Evolutionary conservation across 176 grass and related monocot genomes (phyloP).

Genomic region (Tillandsia leiboldiana): DNA sequence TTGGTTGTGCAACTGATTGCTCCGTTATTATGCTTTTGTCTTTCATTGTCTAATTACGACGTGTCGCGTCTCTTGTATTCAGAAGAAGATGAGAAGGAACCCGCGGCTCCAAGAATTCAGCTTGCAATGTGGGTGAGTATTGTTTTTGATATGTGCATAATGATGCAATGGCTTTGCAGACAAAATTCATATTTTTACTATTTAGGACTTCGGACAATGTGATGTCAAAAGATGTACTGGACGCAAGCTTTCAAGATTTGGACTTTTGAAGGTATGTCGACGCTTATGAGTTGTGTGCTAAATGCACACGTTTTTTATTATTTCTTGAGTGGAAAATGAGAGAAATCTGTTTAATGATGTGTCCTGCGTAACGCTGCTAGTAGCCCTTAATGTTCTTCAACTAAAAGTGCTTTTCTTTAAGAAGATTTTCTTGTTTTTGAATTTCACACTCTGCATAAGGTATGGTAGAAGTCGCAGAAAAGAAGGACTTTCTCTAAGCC

Average conservation of each 20-base stretch:
- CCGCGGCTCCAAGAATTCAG: conserved; percentile 47
- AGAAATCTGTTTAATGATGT: too few relatives aligned
- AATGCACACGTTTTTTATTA: too few relatives aligned
- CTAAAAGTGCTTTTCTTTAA: neutral
- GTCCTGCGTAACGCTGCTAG: too few relatives aligned
- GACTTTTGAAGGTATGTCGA: conserved; percentile 55
- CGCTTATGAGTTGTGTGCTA: neutral
- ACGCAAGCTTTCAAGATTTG: conserved; percentile 91
- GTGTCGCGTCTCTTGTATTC: conserved; percentile 3
- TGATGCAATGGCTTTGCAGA: neutral
- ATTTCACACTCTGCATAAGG: too few relatives aligned
- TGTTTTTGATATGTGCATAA: neutral
- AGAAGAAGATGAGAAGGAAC: conserved; percentile 45
- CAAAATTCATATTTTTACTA: conserved; percentile 13
- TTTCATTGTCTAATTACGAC: neutral
- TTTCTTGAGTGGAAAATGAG: too few relatives aligned
- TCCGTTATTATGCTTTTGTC: neutral
- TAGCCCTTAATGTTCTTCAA: too few relatives aligned
- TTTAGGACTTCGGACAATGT: conserved; percentile 89
- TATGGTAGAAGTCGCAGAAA: neutral
- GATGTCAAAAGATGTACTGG: conserved; percentile 92
- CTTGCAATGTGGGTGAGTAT: conserved; percentile 97
- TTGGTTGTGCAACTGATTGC: neutral
- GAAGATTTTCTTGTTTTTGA: neutral
- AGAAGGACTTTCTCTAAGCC: neutral